These are phyloP conservation scores for Kodamaea neixiangensis DNA, from an alignment of 805 yeast species.

Conservation along the genomic window DNA sequence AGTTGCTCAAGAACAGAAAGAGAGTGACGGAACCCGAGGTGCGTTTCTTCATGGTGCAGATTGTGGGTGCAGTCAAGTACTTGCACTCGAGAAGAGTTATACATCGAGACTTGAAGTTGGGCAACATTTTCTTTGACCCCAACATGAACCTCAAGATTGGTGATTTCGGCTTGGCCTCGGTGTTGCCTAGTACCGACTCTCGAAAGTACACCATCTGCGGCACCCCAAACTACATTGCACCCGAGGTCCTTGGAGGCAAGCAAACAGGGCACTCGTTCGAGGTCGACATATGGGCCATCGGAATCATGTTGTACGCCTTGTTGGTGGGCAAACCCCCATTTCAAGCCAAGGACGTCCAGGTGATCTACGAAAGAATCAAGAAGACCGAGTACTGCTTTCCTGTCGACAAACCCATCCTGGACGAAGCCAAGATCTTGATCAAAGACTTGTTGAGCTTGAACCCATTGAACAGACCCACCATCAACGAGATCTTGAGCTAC, in stretches of 20 bases:
- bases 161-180: conserved; percentile 97
- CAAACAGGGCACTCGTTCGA: conserved; percentile 88
- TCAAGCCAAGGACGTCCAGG: conserved; percentile 91
- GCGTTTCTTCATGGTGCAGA: conserved; percentile 84
- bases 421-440: conserved; percentile 73
- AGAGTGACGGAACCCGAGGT: conserved; percentile 90
- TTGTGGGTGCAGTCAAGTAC: conserved; percentile 90
- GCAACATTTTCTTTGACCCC: conserved; percentile 92
- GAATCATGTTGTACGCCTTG: conserved; percentile 93
- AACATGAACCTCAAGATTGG: conserved; percentile 95
- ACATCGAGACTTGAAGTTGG: conserved; percentile 94
- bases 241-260: conserved; percentile 92
- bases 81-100: conserved; percentile 90
- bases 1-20: conserved; percentile 80
- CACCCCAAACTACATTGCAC: conserved; percentile 98
- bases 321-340: conserved; percentile 95
- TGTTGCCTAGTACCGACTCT: conserved; percentile 65
- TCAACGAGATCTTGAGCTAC: conserved; percentile 76
- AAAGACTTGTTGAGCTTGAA: conserved; percentile 71
- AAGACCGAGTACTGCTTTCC: conserved; percentile 81
- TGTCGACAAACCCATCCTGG: conserved; percentile 61
- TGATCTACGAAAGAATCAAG: conserved; percentile 90
- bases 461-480: conserved; percentile 78
- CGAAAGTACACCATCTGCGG: conserved; percentile 96
- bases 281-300: conserved; percentile 97